Conservation (phyloP, 192 early-diverging fungal genomes). For the Thamnidium elegans region DNA sequence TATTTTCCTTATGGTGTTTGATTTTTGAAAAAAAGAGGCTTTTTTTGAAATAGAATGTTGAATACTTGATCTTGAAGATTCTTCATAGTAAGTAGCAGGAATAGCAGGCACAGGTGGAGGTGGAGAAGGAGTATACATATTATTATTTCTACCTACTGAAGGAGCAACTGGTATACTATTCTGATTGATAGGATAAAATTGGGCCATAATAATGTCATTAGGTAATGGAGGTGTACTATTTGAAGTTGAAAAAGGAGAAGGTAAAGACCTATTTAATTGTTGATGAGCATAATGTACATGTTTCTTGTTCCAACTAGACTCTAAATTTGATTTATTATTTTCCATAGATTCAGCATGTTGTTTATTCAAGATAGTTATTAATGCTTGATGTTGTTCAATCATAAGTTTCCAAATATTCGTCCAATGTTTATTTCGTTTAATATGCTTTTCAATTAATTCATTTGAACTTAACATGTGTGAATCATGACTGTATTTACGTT, state of each 20-base stretch:
- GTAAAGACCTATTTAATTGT: neutral
- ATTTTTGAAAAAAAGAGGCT: constrained; percentile 3
- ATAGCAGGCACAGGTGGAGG: too few species aligned
- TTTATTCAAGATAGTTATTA: constrained; percentile 9
- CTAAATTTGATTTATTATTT: neutral
- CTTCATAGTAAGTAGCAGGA: neutral
- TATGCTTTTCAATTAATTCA: neutral
- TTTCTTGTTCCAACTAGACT: neutral
- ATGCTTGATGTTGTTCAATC: constrained; percentile 22
- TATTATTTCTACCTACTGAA: neutral
- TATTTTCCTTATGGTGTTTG: neutral
- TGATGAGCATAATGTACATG: neutral
- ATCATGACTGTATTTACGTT: neutral
- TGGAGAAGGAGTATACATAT: too few species aligned
- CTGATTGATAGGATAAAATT: neutral
- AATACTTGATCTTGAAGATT: neutral
- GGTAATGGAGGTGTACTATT: neutral
- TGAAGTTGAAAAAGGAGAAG: constrained; percentile 6
- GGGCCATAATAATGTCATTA: constrained; percentile 7
- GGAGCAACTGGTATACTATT: neutral
- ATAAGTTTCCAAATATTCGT: constrained; percentile 26
- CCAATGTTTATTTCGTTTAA: constrained; percentile 26
- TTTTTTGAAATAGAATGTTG: neutral
- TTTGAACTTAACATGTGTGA: neutral
- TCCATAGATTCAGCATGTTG: neutral